A percentile compares a stretch with the other conserved stretches of the same genome.
Evolutionary conservation across 192 early-diverging fungal genomes (phyloP).

Genomic region (Helicostylum pulchrum): DNA sequence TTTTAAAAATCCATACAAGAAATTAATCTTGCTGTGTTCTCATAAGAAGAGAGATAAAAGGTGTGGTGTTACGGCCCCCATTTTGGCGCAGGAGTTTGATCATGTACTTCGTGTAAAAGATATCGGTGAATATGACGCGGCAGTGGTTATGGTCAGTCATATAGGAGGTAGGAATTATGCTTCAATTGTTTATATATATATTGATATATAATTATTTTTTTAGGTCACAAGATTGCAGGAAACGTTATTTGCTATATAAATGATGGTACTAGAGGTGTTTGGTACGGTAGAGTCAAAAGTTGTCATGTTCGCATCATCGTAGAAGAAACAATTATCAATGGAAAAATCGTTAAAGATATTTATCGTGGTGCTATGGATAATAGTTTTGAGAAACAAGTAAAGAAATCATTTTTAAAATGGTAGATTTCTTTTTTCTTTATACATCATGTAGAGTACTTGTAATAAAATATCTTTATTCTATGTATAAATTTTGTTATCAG

Average conservation of each 20-base stretch:
- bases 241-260: constrained; percentile 53
- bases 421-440: not conserved
- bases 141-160: constrained; percentile 51
- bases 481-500: too few species aligned
- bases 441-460: too few species aligned
- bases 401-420: constrained; percentile 23
- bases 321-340: constrained; percentile 45
- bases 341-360: constrained; percentile 50
- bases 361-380: constrained; percentile 55
- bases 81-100: constrained; percentile 50
- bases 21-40: constrained; percentile 54
- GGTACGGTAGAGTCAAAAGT: constrained; percentile 57
- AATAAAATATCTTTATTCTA: too few species aligned
- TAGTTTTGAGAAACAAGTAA: constrained; percentile 39
- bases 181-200: too few species aligned
- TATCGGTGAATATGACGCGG: constrained; percentile 40
- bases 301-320: constrained; percentile 51
- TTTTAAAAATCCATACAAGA: constrained; percentile 34
- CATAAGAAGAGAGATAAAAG: constrained; percentile 54
- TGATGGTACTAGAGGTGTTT: constrained; percentile 46
- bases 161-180: constrained; percentile 43
- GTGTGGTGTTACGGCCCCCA: constrained; percentile 50
- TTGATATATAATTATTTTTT: too few species aligned
- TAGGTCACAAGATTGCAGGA: constrained; percentile 60
- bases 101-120: constrained; percentile 42